Conservation (phyloP, 2,329 filamentous ascomycete species). For the Hirsutella thompsonii region DNA sequence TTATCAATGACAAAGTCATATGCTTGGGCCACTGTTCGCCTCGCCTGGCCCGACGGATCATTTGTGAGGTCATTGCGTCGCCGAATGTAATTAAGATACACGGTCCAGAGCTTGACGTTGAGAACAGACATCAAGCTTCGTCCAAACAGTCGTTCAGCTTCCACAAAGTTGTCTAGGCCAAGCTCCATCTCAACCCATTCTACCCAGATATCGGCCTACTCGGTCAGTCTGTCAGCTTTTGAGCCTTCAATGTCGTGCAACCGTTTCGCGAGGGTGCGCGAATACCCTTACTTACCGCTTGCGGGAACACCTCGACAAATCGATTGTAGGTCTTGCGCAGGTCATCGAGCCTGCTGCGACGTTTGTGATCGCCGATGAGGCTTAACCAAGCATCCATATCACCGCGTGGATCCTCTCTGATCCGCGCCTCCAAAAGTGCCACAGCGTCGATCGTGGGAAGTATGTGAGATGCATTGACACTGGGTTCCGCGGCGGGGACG, state of each 20-base stretch:
- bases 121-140: constrained; percentile 66
- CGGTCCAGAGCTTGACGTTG: constrained; percentile 78
- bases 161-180: constrained; percentile 67
- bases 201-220: constrained; percentile 81
- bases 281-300: constrained; percentile 55
- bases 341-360: constrained; percentile 70
- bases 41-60: constrained; percentile 64
- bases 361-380: constrained; percentile 74
- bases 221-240: neutral
- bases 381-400: constrained; percentile 86
- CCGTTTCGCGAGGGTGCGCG: constrained; percentile 2
- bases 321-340: constrained; percentile 70
- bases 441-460: constrained; percentile 50
- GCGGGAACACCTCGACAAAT: constrained; percentile 79
- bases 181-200: constrained; percentile 84
- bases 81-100: constrained; percentile 91
- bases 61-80: constrained; percentile 74
- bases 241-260: neutral
- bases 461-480: constrained; percentile 19
- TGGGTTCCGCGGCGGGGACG: constrained; percentile 10
- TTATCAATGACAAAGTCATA: constrained; percentile 89
- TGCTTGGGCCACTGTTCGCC: constrained; percentile 67
- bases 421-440: constrained; percentile 75
- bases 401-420: constrained; percentile 84
- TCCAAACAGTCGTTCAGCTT: constrained; percentile 73